Percentiles rank a stretch among this genome's conserved stretches.
phyloP scores from a whole-genome alignment of 352 stramenopile species.

The Globisporangium ultimum region DNA sequence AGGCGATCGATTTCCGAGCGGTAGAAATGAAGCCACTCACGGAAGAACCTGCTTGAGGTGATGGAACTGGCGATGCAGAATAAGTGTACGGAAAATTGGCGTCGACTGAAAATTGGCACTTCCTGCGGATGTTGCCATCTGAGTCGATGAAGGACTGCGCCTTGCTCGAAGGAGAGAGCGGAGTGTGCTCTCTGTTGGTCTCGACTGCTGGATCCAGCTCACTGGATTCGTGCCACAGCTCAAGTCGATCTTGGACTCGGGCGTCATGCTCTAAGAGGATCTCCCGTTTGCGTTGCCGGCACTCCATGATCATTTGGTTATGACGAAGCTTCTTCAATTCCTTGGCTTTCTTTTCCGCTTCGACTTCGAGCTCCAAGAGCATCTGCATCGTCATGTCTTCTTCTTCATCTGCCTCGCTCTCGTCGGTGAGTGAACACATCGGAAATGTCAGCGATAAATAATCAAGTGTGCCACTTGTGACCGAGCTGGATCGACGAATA shows the following conservation, averaged over 20 bases:
- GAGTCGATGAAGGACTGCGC: conserved; percentile 25
- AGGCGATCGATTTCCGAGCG: conserved; percentile 19
- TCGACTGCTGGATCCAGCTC: conserved; percentile 26
- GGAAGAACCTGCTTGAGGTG: neutral
- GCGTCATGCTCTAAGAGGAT: conserved; percentile 20
- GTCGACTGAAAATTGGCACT: conserved; percentile 1
- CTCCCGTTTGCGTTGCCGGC: conserved; percentile 21
- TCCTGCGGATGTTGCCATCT: conserved; percentile 33
- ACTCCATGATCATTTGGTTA: conserved; percentile 17
- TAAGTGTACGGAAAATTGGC: neutral
- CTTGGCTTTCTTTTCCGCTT: neutral
- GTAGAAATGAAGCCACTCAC: neutral
- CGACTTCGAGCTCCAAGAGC: conserved; percentile 2
- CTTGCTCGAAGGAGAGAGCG: conserved; percentile 21
- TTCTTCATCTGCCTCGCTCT: conserved; percentile 1
- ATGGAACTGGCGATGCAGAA: neutral
- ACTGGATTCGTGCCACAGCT: conserved; percentile 29
- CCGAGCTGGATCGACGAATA: conserved; percentile 28
- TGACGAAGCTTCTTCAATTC: conserved; percentile 20
- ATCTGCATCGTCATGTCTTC: neutral
- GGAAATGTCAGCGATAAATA: conserved; percentile 1
- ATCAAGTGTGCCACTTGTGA: conserved; percentile 22
- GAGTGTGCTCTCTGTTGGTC: conserved; percentile 24
- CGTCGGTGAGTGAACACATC: neutral
- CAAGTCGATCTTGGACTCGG: conserved; percentile 17